Conservation (phyloP, 805 yeast genomes). For the Yarrowia osloensis region DNA sequence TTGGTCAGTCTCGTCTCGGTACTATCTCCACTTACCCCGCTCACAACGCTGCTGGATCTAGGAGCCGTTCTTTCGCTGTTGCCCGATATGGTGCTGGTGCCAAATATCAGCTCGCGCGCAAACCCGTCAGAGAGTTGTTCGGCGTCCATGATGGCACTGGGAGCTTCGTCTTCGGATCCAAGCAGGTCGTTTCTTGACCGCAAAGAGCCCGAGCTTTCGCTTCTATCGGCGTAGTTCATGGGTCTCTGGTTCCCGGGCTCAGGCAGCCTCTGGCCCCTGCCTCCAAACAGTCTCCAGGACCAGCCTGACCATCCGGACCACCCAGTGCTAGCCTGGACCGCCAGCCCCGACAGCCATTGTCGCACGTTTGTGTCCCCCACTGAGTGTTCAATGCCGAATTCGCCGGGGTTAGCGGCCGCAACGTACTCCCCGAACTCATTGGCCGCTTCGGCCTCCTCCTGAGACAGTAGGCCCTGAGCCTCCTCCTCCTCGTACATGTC, state of each 20-base stretch:
- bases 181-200: slow-evolving; percentile 7
- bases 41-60: neutral
- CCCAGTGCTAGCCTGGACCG: neutral
- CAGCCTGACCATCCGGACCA: slow-evolving; percentile 23
- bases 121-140: slow-evolving; percentile 21
- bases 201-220: slow-evolving; percentile 17
- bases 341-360: slow-evolving; percentile 10
- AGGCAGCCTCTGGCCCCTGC: neutral
- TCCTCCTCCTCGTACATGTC: slow-evolving; percentile 29
- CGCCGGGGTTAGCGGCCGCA: neutral
- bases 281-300: slow-evolving; percentile 19
- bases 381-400: slow-evolving; percentile 23
- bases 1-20: neutral
- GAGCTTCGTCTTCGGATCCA: slow-evolving; percentile 15
- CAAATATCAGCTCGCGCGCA: slow-evolving; percentile 15
- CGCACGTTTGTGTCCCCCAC: slow-evolving; percentile 14
- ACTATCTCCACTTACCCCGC: neutral
- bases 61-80: neutral
- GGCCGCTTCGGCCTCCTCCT: slow-evolving; percentile 19
- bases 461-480: neutral
- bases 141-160: slow-evolving; percentile 21
- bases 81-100: neutral
- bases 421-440: slow-evolving; percentile 27
- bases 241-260: neutral
- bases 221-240: neutral